Evolutionary conservation across 2,329 filamentous ascomycete genomes (phyloP).

Genomic region (Huntiella abstrusa): DNA sequence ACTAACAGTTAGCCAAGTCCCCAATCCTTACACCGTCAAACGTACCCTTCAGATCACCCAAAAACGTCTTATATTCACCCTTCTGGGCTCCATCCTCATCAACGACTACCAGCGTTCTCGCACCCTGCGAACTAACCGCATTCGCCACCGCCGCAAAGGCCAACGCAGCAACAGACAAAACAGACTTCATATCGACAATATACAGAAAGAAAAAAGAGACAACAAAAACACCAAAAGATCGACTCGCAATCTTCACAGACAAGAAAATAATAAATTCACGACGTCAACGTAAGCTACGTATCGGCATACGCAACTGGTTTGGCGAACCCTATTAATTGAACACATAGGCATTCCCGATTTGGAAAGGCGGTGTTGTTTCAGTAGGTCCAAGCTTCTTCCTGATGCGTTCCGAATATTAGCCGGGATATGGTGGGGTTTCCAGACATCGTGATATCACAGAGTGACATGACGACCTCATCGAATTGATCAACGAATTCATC

Average conservation of each 20-base stretch:
- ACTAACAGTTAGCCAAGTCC: constrained; percentile 5
- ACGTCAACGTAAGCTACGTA: constrained; percentile 5
- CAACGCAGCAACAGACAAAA: constrained; percentile 50
- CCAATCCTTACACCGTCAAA: constrained; percentile 5
- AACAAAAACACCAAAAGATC: neutral
- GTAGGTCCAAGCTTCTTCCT: neutral
- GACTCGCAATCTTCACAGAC: neutral
- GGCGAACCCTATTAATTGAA: constrained; percentile 4
- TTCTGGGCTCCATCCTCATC: constrained; percentile 61
- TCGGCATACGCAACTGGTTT: neutral
- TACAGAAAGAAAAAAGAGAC: constrained; percentile 13
- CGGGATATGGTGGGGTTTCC: too few relatives aligned
- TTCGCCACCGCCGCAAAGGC: constrained; percentile 47
- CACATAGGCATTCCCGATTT: neutral
- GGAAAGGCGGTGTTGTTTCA: neutral
- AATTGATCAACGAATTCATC: too few relatives aligned
- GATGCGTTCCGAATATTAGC: neutral
- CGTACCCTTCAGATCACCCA: constrained; percentile 52
- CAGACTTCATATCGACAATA: constrained; percentile 44
- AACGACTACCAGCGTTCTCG: constrained; percentile 65
- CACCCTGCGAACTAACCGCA: constrained; percentile 62
- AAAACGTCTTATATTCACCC: constrained; percentile 64
- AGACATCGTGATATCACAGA: too few relatives aligned
- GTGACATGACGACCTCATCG: too few relatives aligned
- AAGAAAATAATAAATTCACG: neutral